Conservation (phyloP, 192 early-diverging fungal genomes). For the Backusella liffmaniae region DNA sequence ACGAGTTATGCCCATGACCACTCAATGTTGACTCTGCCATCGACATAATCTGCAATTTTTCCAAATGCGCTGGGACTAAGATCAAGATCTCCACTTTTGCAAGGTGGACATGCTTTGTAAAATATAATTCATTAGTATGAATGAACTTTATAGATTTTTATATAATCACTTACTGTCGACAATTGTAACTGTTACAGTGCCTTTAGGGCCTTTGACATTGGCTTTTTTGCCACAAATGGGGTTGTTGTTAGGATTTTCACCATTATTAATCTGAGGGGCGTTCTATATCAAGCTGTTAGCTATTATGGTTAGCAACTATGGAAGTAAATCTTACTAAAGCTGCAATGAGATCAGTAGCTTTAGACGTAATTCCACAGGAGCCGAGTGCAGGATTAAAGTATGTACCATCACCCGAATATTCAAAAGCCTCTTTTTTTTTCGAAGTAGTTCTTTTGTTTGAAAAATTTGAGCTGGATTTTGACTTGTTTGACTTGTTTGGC, state of each 20-base stretch:
- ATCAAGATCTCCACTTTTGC: constrained; percentile 41
- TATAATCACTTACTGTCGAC: constrained; percentile 37
- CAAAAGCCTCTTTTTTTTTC: background rate
- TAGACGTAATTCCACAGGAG: constrained; percentile 48
- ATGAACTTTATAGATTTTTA: background rate
- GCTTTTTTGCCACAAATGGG: constrained; percentile 51
- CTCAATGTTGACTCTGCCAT: constrained; percentile 29
- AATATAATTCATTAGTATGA: background rate
- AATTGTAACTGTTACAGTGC: constrained; percentile 43
- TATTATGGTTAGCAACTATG: background rate
- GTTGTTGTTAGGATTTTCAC: constrained; percentile 42
- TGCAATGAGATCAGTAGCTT: constrained; percentile 44
- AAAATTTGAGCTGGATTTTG: background rate
- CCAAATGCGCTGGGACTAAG: constrained; percentile 47
- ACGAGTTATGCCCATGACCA: constrained; percentile 37
- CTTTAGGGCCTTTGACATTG: constrained; percentile 48
- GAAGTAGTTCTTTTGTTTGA: background rate
- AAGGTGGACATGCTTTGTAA: constrained; percentile 38
- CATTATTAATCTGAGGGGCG: constrained; percentile 51
- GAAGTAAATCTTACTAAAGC: constrained; percentile 33
- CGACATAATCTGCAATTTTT: constrained; percentile 31
- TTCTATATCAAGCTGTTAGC: constrained; percentile 22
- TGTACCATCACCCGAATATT: constrained; percentile 48
- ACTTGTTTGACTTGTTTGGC: constrained; percentile 1
- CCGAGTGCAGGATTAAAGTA: constrained; percentile 48